Conservation (phyloP, 1,284 basidiomycete species). For the Melampsora larici-populina region DNA sequence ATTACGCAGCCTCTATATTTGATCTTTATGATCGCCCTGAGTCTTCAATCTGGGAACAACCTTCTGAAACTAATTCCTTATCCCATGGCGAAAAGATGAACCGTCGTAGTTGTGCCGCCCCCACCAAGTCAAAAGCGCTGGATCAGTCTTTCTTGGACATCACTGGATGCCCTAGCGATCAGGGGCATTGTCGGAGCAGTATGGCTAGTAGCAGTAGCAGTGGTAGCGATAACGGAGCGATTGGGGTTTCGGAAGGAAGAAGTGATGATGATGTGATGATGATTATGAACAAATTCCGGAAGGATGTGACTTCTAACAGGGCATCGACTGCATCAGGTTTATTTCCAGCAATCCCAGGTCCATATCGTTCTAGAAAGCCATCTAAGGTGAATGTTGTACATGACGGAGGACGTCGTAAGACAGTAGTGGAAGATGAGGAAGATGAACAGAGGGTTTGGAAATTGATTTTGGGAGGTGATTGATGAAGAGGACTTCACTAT, state of each 20-base stretch:
- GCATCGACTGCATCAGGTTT: neutral
- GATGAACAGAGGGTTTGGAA: conserved; percentile 21
- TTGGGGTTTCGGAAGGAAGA: neutral
- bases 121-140: neutral
- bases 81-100: neutral
- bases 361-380: neutral
- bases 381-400: too few relatives aligned
- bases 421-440: neutral
- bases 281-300: neutral
- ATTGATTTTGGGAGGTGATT: conserved; percentile 12
- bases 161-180: neutral
- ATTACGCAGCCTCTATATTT: conserved; percentile 34
- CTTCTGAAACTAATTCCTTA: neutral
- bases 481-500: neutral
- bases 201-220: neutral
- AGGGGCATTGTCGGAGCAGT: neutral
- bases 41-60: neutral
- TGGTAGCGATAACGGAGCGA: too few relatives aligned
- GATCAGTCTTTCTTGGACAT: neutral
- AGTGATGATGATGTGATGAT: neutral
- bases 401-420: too few relatives aligned
- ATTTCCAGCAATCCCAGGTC: neutral
- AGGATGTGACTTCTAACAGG: neutral
- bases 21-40: conserved; percentile 20
- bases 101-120: neutral